Base-by-base conservation (phyloP, 2,329 filamentous ascomycete species). In the Penicillium sp. region DNA sequence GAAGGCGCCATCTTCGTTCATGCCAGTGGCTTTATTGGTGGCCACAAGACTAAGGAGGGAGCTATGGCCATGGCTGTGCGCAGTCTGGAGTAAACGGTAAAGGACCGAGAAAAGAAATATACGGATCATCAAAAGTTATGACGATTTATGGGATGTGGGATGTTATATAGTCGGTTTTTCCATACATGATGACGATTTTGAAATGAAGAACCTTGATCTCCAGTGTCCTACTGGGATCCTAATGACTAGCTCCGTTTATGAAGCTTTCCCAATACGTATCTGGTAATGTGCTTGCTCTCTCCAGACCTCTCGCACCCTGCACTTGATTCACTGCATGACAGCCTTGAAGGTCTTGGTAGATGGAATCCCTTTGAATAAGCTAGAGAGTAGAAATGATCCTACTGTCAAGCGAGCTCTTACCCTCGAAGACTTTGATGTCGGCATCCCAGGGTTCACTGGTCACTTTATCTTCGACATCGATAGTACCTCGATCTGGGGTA, bases 11-110 rank as follows among this genome's bases (percentile, higher is more conserved):
- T 99, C 30, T 99, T 99, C 75, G 90, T 97, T 33, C 95, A 99
- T 75, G 93, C 93, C 3, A 89, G 90, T 56, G 95, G 95, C 30
- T 99, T 99, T 80, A 98, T 98, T 73, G 95, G 95, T 19, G 95
- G 95, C 2, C 96, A 97, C 79, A 89, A 91, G 83, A 96, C 90
- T 0, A 95, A 91, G 71, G 92, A 96, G 63, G 95, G 95, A 33
- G 93, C 88, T 28, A 85, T 92, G 75, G 87, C 88, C 60, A 96
- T 98, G 92, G 93, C 93, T 55, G 68, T 73, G 45, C 72, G 75
- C 59, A 75, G 77, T 52, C 64, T 80, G 62, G 75, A 72, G 28
- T 59, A 67, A 58, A 71, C 57, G 54, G 30, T 57, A 38, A 16
- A 3, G 13, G 7, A 14, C 19, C 7, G 14, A 19, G n/a, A 26